These are phyloP conservation scores for Handroanthus guayacan DNA, from an alignment of 257 asterid species.

Conservation along the genomic window DNA sequence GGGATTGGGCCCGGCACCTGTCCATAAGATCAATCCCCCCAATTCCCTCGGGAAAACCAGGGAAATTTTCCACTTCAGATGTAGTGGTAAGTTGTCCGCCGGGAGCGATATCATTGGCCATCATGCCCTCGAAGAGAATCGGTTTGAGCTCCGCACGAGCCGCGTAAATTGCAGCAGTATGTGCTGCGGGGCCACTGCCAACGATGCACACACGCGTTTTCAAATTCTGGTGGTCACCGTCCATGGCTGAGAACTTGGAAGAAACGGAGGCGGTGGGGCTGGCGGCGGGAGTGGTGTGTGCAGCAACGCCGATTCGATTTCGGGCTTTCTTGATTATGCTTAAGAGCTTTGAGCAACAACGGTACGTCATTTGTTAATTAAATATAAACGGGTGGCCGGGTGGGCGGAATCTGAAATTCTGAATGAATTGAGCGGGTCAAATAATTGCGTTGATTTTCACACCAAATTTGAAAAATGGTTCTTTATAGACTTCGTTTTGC, in stretches of 20 bases:
- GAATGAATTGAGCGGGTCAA: constrained; percentile 35
- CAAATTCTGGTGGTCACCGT: constrained; percentile 51
- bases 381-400: background rate
- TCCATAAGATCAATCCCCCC: constrained; percentile 81
- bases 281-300: constrained; percentile 22
- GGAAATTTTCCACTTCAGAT: constrained; percentile 92
- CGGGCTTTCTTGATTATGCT: background rate
- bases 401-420: background rate
- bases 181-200: constrained; percentile 98
- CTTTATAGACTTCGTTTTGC: no score
- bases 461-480: constrained; percentile 1
- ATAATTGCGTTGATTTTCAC: background rate
- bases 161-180: constrained; percentile 96
- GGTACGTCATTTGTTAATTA: background rate
- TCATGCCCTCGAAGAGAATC: constrained; percentile 90
- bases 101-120: constrained; percentile 97
- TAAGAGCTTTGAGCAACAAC: background rate
- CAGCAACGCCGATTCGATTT: background rate
- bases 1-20: constrained; percentile 65
- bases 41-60: constrained; percentile 89
- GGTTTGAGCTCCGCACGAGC: constrained; percentile 95
- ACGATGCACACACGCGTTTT: constrained; percentile 85
- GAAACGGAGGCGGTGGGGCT: constrained; percentile 33
- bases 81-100: constrained; percentile 98
- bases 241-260: constrained; percentile 61